phyloP scores from a whole-genome alignment of 768 basidiomycete genomes.

The Leccinum uliginosum region DNA sequence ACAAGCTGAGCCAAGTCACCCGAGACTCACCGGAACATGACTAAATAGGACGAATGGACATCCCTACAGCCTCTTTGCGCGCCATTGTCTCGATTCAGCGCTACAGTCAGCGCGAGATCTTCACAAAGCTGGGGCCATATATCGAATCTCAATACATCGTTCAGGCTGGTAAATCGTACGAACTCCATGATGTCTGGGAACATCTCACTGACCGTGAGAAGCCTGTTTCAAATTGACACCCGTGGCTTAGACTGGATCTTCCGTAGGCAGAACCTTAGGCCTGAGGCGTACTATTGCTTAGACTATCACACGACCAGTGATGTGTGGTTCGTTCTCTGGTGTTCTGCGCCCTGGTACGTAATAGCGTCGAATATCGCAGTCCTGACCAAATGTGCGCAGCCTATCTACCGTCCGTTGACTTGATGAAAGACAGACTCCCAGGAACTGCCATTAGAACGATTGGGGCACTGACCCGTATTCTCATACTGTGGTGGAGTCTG shows the following conservation, averaged over 20 bases:
- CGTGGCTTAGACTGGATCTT: background rate
- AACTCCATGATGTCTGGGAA: background rate
- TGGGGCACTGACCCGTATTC: background rate
- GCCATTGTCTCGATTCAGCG: background rate
- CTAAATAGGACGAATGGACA: background rate
- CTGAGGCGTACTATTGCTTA: background rate
- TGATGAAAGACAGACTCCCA: background rate
- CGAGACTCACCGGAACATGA: background rate
- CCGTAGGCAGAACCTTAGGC: too few species aligned
- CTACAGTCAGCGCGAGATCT: background rate
- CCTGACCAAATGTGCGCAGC: background rate
- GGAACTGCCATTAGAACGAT: background rate
- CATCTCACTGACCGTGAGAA: background rate
- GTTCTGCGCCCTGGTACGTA: background rate
- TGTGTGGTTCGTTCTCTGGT: background rate
- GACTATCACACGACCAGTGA: background rate
- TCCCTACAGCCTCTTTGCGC: background rate
- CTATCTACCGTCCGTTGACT: background rate
- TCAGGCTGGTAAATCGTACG: background rate
- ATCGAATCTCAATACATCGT: background rate
- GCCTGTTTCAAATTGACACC: background rate
- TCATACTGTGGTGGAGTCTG: background rate
- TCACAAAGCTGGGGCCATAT: background rate
- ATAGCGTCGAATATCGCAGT: background rate
- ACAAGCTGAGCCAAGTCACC: background rate